Conservation (phyloP, 2,329 filamentous ascomycete genomes). For the Phoma herbarum region DNA sequence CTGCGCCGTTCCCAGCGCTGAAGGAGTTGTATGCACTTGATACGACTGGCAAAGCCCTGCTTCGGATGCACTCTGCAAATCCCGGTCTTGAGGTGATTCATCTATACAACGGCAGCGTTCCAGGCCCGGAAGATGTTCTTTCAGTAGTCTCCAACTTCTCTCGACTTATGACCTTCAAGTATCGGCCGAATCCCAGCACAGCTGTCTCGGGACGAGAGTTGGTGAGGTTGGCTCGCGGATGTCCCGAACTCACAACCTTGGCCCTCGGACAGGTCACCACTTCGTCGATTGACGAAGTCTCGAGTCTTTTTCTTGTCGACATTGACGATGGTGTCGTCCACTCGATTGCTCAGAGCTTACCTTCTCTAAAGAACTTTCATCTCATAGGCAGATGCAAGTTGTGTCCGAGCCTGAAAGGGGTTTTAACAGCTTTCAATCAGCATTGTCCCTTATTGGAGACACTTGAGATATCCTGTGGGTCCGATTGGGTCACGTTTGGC, state of each 20-base stretch:
- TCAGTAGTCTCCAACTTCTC: not conserved
- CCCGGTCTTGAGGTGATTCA: constrained; percentile 1
- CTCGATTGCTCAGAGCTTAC: not conserved
- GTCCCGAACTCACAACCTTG: not conserved
- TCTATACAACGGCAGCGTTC: not conserved
- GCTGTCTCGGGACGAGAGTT: not conserved
- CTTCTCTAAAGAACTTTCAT: not conserved
- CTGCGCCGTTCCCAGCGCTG: not conserved
- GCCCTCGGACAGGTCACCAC: not conserved
- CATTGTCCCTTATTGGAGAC: not conserved
- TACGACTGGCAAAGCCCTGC: not conserved
- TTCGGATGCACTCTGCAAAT: not conserved
- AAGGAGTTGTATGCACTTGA: not conserved
- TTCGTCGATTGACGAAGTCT: not conserved
- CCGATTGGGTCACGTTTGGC: not conserved
- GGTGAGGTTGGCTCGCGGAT: not conserved
- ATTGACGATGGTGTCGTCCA: not conserved
- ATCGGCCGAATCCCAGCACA: not conserved
- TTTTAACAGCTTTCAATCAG: not conserved
- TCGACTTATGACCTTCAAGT: not conserved
- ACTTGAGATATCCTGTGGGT: not conserved
- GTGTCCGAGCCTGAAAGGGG: not conserved
- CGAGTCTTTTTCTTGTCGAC: not conserved
- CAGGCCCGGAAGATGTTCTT: not conserved
- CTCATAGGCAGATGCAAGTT: not conserved